Base-by-base conservation (phyloP, 208 protist genomes). In the Balamuthia mandrillaris region DNA sequence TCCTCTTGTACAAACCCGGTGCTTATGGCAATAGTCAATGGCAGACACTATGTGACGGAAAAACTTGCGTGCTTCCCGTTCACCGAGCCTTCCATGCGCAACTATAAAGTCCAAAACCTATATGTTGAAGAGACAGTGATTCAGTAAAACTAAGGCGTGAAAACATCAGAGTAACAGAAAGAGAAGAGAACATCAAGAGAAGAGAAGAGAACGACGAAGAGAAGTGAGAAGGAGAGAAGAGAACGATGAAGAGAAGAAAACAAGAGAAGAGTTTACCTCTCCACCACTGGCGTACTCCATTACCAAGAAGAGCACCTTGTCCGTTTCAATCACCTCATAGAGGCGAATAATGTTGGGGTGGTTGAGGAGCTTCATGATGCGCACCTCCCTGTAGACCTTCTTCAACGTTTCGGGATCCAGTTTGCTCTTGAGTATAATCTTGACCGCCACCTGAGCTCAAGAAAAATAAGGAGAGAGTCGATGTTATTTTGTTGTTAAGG, bases 41-140 rank as follows among this genome's bases (percentile, higher is more conserved):
- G 94, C 96, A 24, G 89, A 88, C 35, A 98, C 95, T 18, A 98
- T 91, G 90, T 98, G 96, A 61, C 97, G 95, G 86, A 98, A 98
- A 37, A 85, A 61, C 54, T 94, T 81, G 0, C 96, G 90, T 16
- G 89, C 87, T 31, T 92, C 82, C n/a, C 37, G 29, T 35, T 92
- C 90, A 9, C 68, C 47, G 1, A 92, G 39, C 0, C 86, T 45
- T 18, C 87, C 90, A 44, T 92, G 90, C 10, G 88, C 83, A 49
- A 92, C 81, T 54, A 92, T 92, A 45, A 88, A 88, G 74, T 92
- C 88, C 52, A 83, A 45, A 12, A n/a, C n/a, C n/a, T n/a, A n/a
- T n/a, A n/a, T n/a, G n/a, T n/a, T n/a, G n/a, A n/a, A n/a, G n/a
- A n/a, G n/a, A n/a, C n/a, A n/a, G n/a, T n/a, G n/a, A n/a, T n/a